These are phyloP conservation scores for Lasiosphaeria hispida DNA, from an alignment of 495 filamentous ascomycete genomes.

Conservation along the genomic window DNA sequence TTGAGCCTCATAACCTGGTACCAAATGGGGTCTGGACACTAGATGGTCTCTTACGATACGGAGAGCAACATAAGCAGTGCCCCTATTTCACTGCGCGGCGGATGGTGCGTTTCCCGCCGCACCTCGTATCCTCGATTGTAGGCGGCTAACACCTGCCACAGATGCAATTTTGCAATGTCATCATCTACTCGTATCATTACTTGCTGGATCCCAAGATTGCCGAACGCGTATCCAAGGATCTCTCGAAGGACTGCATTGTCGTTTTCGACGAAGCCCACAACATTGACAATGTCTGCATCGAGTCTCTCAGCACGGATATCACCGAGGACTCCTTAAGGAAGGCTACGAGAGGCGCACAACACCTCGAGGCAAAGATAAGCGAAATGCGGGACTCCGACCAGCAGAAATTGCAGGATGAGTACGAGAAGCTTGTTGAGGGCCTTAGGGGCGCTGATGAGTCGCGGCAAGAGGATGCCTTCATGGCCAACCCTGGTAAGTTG, in stretches of 20 bases:
- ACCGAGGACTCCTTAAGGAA: constrained; percentile 90
- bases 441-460: constrained; percentile 83
- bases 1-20: constrained; percentile 91
- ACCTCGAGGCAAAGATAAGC: constrained; percentile 81
- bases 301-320: constrained; percentile 93
- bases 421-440: constrained; percentile 92
- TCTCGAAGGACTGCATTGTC: constrained; percentile 97
- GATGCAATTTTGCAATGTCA: constrained; percentile 99
- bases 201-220: constrained; percentile 97
- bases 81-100: constrained; percentile 93
- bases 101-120: constrained; percentile 62
- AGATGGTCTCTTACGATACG: constrained; percentile 82
- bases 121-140: constrained; percentile 6
- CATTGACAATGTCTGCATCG: constrained; percentile 99
- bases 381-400: constrained; percentile 93
- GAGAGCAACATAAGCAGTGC: constrained; percentile 93
- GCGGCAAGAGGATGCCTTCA: constrained; percentile 90
- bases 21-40: constrained; percentile 94
- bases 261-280: constrained; percentile 99
- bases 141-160: constrained; percentile 30
- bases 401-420: constrained; percentile 90
- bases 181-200: constrained; percentile 99
- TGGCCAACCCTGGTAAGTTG: constrained; percentile 75
- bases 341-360: constrained; percentile 83
- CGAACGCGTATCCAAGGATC: constrained; percentile 90